Evolutionary conservation across 2,329 filamentous ascomycete species (phyloP).

Genomic region (Aaosphaeria arxii): DNA sequence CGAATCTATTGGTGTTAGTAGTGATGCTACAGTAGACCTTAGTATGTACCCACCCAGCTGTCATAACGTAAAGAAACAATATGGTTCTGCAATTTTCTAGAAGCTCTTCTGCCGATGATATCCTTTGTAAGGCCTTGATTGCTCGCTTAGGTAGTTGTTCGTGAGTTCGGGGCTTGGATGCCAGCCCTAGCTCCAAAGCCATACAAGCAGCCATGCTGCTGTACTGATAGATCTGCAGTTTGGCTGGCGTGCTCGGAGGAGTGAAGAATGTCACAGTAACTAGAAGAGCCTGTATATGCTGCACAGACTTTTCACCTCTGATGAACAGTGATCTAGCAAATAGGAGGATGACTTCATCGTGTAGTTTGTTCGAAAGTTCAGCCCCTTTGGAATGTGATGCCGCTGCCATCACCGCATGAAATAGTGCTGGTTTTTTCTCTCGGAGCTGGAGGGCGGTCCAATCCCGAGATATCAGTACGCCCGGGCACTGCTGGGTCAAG

Average conservation of each 20-base stretch:
- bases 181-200: slow-evolving; percentile 35
- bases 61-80: slow-evolving; percentile 27
- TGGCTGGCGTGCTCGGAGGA: slow-evolving; percentile 27
- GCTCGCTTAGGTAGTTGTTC: slow-evolving; percentile 35
- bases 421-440: slow-evolving; percentile 29
- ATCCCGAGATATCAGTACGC: slow-evolving; percentile 24
- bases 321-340: slow-evolving; percentile 33
- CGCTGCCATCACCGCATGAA: slow-evolving; percentile 36
- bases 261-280: slow-evolving; percentile 34
- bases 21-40: background rate
- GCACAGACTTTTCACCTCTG: slow-evolving; percentile 36
- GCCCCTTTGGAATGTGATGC: slow-evolving; percentile 31
- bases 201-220: slow-evolving; percentile 35
- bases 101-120: slow-evolving; percentile 33
- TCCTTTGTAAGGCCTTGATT: slow-evolving; percentile 27
- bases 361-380: slow-evolving; percentile 26
- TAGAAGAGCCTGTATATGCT: slow-evolving; percentile 33
- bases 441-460: slow-evolving; percentile 30
- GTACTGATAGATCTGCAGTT: slow-evolving; percentile 34
- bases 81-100: slow-evolving; percentile 35
- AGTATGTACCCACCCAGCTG: slow-evolving; percentile 18
- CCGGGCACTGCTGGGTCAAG: slow-evolving; percentile 25
- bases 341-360: slow-evolving; percentile 32
- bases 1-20: slow-evolving; percentile 14
- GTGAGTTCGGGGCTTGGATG: slow-evolving; percentile 35